phyloP scores from a whole-genome alignment of 495 filamentous ascomycete genomes.

The Xylaria sp. region DNA sequence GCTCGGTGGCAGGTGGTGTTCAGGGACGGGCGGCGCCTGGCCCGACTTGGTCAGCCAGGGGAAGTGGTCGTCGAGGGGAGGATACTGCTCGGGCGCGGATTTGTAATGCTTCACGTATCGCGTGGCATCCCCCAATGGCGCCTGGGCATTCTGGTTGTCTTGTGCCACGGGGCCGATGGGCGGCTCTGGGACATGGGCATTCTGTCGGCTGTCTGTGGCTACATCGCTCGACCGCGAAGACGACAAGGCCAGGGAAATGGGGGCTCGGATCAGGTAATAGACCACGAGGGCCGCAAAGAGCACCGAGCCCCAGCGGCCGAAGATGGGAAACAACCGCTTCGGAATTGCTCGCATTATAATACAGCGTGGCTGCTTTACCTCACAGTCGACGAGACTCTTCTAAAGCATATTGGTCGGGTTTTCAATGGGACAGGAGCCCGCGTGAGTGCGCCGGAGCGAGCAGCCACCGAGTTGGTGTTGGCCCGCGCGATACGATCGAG shows the following conservation, averaged over 20 bases:
- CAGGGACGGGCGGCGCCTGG: conserved; percentile 36
- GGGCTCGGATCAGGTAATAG: conserved; percentile 39
- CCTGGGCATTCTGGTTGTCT: conserved; percentile 33
- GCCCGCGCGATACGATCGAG: conserved; percentile 1
- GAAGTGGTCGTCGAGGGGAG: conserved; percentile 41
- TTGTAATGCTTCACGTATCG: conserved; percentile 41
- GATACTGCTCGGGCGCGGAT: conserved; percentile 30
- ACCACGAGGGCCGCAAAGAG: conserved; percentile 38
- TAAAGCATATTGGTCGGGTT: conserved; percentile 39
- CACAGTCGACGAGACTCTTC: conserved; percentile 24
- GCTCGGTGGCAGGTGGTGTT: conserved; percentile 47
- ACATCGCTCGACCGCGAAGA: conserved; percentile 16
- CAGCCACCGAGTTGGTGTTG: conserved; percentile 6
- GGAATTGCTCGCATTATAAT: conserved; percentile 40
- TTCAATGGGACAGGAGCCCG: conserved; percentile 9
- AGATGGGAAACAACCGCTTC: conserved; percentile 39
- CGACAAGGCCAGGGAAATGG: conserved; percentile 30
- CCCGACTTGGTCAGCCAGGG: conserved; percentile 34
- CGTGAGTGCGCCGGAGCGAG: conserved; percentile 23
- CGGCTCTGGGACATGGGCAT: conserved; percentile 14
- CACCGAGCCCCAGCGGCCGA: conserved; percentile 37
- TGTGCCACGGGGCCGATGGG: conserved; percentile 25
- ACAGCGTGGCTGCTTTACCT: conserved; percentile 35
- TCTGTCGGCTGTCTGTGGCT: conserved; percentile 15
- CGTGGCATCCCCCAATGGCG: conserved; percentile 24